phyloP scores from a whole-genome alignment of 1,284 basidiomycete species.

The Baeospora myosura region DNA sequence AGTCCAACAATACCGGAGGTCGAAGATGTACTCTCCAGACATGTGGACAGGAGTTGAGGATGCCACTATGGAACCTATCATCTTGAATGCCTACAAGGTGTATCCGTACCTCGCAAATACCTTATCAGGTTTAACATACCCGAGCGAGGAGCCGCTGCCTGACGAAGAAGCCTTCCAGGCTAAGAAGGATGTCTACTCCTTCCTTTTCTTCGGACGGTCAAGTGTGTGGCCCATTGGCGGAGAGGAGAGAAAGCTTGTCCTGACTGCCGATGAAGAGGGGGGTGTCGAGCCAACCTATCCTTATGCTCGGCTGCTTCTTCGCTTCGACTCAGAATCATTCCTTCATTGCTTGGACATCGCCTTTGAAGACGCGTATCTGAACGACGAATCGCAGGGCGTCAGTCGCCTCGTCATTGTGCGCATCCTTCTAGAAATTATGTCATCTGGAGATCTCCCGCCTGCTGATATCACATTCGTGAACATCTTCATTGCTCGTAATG shows the following conservation, averaged over 20 bases:
- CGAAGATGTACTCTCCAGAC: slow-evolving; percentile 26
- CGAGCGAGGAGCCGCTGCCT: slow-evolving; percentile 69
- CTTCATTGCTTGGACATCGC: slow-evolving; percentile 91
- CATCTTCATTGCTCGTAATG: slow-evolving; percentile 94
- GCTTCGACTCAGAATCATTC: slow-evolving; percentile 91
- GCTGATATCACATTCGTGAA: slow-evolving; percentile 78
- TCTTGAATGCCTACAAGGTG: slow-evolving; percentile 84
- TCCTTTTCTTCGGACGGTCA: slow-evolving; percentile 80
- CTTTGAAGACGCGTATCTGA: slow-evolving; percentile 89
- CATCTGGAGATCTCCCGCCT: slow-evolving; percentile 46
- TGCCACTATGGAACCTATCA: slow-evolving; percentile 47
- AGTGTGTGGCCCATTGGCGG: slow-evolving; percentile 66
- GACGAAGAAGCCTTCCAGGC: slow-evolving; percentile 60
- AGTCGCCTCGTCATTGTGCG: slow-evolving; percentile 82
- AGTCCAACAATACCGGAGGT: slow-evolving; percentile 46
- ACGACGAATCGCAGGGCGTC: slow-evolving; percentile 61
- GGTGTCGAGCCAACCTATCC: slow-evolving; percentile 79
- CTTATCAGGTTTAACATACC: slow-evolving; percentile 84
- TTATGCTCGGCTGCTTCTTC: slow-evolving; percentile 78
- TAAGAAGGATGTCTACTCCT: slow-evolving; percentile 67
- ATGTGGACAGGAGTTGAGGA: slow-evolving; percentile 27
- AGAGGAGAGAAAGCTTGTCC: slow-evolving; percentile 61
- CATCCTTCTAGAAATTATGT: slow-evolving; percentile 76
- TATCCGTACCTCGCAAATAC: slow-evolving; percentile 87
- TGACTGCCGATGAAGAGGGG: slow-evolving; percentile 68